phyloP scores from a whole-genome alignment of 2,329 filamentous ascomycete species.

The Ophiocordyceps camponoti-rufipedis region DNA sequence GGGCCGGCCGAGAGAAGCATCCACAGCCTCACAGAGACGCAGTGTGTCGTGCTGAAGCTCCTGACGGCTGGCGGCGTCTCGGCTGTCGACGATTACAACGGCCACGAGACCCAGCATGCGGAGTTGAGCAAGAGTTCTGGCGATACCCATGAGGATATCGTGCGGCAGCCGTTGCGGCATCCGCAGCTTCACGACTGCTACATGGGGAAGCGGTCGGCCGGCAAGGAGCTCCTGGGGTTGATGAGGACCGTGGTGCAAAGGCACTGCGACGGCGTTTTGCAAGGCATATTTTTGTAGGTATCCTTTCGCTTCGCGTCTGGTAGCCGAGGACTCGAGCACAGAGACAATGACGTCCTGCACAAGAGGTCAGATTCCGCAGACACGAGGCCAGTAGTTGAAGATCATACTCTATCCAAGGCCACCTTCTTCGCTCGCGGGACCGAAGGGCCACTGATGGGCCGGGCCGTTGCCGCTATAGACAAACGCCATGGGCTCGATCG shows the following conservation, averaged over 20 bases:
- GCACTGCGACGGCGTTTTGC: constrained; percentile 9
- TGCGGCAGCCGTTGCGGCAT: constrained; percentile 54
- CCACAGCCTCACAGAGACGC: constrained; percentile 58
- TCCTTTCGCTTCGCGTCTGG: constrained; percentile 78
- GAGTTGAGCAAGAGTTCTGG: constrained; percentile 69
- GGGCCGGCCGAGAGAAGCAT: constrained; percentile 43
- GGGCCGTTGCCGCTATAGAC: not conserved
- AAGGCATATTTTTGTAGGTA: constrained; percentile 70
- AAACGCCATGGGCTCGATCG: not conserved
- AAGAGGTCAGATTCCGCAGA: not conserved
- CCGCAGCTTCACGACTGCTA: constrained; percentile 74
- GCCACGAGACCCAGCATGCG: constrained; percentile 65
- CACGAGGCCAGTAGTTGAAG: not conserved
- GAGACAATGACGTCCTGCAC: constrained; percentile 67
- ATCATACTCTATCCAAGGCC: not conserved
- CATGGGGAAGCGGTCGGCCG: constrained; percentile 19
- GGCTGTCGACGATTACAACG: constrained; percentile 66
- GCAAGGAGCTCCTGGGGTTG: constrained; percentile 4
- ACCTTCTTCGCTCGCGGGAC: not conserved
- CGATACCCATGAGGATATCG: constrained; percentile 53
- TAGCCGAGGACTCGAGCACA: constrained; percentile 73
- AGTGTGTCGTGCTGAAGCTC: constrained; percentile 45
- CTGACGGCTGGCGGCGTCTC: constrained; percentile 19
- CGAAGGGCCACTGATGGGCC: not conserved
- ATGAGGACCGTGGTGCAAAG: constrained; percentile 4